Evolutionary conservation across 2,329 filamentous ascomycete genomes (phyloP), one percentile per base, ranked within the genome.

Genomic region (Ceratocystis papillata): DNA sequence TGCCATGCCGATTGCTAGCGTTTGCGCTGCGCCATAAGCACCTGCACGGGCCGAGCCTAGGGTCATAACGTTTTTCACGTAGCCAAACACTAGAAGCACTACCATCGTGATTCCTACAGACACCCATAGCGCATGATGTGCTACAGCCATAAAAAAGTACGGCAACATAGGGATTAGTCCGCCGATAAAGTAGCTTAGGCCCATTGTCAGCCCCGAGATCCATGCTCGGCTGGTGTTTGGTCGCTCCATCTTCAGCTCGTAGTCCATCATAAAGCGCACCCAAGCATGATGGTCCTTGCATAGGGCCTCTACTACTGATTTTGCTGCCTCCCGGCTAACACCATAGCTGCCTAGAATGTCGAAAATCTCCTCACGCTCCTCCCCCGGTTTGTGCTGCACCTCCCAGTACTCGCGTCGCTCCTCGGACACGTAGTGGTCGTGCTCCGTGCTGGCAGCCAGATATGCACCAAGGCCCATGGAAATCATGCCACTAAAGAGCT

Each of bases 401-500:
- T 80, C 78, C 57, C 73, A 73, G 45, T 73, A 68, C 71, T 81
- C 79, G 57, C 78, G 77, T 65, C 73, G 72, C 68, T 79, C 77
- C 70, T 81, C 79, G 17, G 78, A 78, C 64, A 78, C 75, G 72
- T 80, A 82, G 69, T 78, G 77, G 69, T 79, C 77, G 17, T 74
- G 73, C 71, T 86, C 83, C 0, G 82, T 83, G 53, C 79, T 77
- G 33, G 85, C 86, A 7, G 86, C 87, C 1, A 91, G 78, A 73
- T 88, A 90, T 5, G 85, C 87, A 28, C 88, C 87, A 5, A 91
- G 78, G 1, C 88, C 88, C 88, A 91, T 91, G 65, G 83, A 87
- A 70, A 91, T 89, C 70, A 86, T 84, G 20, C 88, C 88, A 0
- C 86, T 86, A 72, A 89, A 87, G 62, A 91, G 80, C 77, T 91